Conservation (phyloP, 192 early-diverging fungal genomes). For the Mortierella antarctica region DNA sequence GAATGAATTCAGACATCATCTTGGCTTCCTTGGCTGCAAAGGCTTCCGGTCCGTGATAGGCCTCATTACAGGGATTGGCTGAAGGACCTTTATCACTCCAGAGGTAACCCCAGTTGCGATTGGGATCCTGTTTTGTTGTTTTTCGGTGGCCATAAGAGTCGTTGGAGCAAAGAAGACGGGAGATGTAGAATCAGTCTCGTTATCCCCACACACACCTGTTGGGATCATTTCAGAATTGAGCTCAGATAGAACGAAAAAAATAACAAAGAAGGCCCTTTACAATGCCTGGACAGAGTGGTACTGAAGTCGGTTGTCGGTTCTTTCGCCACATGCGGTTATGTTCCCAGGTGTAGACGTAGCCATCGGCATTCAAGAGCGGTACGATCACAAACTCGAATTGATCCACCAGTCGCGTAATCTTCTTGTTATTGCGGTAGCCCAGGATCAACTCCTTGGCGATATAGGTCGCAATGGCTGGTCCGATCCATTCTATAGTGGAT, state of each 20-base stretch:
- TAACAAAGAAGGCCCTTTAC: slow-evolving; percentile 16
- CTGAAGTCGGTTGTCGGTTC: slow-evolving; percentile 55
- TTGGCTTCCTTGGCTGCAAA: slow-evolving; percentile 53
- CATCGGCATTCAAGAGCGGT: slow-evolving; percentile 60
- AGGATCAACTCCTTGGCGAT: slow-evolving; percentile 52
- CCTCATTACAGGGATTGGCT: slow-evolving; percentile 55
- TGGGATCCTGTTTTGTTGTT: slow-evolving; percentile 27
- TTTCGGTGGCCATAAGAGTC: background rate
- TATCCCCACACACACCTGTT: background rate
- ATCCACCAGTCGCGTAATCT: slow-evolving; percentile 47
- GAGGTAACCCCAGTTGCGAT: slow-evolving; percentile 52
- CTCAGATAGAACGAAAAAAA: background rate
- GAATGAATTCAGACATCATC: slow-evolving; percentile 54
- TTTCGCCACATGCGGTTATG: slow-evolving; percentile 60
- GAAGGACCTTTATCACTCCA: slow-evolving; percentile 38
- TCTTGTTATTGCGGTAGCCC: slow-evolving; percentile 38
- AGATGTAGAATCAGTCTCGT: background rate
- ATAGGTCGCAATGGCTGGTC: slow-evolving; percentile 51
- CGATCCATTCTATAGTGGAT: slow-evolving; percentile 35
- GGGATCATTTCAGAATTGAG: background rate
- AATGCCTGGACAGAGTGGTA: slow-evolving; percentile 46
- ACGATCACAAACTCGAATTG: slow-evolving; percentile 57
- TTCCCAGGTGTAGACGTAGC: slow-evolving; percentile 57
- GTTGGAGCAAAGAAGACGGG: background rate
- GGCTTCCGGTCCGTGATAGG: slow-evolving; percentile 51